A percentile compares a stretch with the other conserved stretches of the same genome.
Conservation (phyloP, 2,329 filamentous ascomycete species). For the Pseudogymnoascus destructans region DNA sequence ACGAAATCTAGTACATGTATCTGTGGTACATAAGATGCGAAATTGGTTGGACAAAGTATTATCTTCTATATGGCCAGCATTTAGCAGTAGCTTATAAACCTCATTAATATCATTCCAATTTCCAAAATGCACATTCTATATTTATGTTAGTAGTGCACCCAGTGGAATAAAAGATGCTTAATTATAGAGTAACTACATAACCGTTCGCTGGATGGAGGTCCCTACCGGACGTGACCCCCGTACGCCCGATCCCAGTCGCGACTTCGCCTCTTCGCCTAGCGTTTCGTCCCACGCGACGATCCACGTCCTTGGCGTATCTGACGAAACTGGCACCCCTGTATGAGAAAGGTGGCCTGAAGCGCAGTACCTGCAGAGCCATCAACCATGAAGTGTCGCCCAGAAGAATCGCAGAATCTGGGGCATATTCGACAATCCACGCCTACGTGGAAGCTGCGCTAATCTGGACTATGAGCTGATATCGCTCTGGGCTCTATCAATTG, state of each 20-base stretch:
- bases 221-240: neutral
- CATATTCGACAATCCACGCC: slow-evolving; percentile 3
- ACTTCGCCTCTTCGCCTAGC: neutral
- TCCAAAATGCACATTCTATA: neutral
- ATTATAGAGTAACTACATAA: neutral
- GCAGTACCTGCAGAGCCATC: neutral
- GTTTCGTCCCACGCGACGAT: neutral
- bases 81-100: neutral
- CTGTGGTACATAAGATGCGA: neutral
- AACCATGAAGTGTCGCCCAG: neutral
- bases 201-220: neutral
- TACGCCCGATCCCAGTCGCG: neutral
- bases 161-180: neutral
- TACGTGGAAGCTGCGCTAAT: slow-evolving; percentile 3
- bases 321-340: slow-evolving; percentile 1
- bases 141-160: neutral
- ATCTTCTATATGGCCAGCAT: neutral
- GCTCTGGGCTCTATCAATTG: slow-evolving; percentile 1
- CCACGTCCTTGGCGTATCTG: slow-evolving; percentile 4
- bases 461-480: neutral
- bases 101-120: slow-evolving; percentile 2
- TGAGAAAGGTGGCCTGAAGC: slow-evolving; percentile 6
- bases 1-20: neutral
- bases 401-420: neutral
- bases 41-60: slow-evolving; percentile 2